Base-by-base conservation (phyloP, 306 rosid species). In the Erythrophleum fordii region DNA sequence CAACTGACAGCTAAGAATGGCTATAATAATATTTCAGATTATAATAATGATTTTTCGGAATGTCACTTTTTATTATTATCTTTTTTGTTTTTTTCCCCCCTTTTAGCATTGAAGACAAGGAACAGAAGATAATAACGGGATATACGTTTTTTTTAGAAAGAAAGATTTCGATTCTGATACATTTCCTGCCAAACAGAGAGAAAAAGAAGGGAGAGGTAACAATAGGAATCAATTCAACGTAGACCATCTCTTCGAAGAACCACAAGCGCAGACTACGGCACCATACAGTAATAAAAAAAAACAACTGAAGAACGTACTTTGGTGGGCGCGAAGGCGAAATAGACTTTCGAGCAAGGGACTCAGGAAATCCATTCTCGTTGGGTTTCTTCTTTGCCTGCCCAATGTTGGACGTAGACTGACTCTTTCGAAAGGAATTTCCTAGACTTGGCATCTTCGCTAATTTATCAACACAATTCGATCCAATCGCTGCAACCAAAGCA, bases 391-490 rank as follows among this genome's bases (percentile, higher is more conserved):
- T 90, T 10, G 69, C 66, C 14, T 39, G 88, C 25, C 55, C 11
- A 56, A 88, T 16, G 81, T 49, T 84, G 13, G 85, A 22, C 59
- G 84, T 31, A 4, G 95, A 86, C 49, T 59, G 31, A 60, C 88
- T 87, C 91, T 87, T 89, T 75, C 92, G 84, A 23, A 89, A 84
- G 78, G 92, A 79, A 81, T 88, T 87, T 28, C 86, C 90, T 14
- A 80, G 92, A 77, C 81, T 86, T 0, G 94, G 29, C 98, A 92
- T 96, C 81, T 65, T 79, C 81, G 25, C 82, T 35, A 34, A 44
- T 17, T 56, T 44, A 78, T 39, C 77, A 81, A 58, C 29, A 46
- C 48, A 45, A 52, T 48, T 35, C 59, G 25, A 26, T 20, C 17
- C 25, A 77, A 80, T 35, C 67, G 23, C 88, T 84, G 80, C 72